Conservation (phyloP, 441 rosid genomes). For the Syzygium syzygioides region DNA sequence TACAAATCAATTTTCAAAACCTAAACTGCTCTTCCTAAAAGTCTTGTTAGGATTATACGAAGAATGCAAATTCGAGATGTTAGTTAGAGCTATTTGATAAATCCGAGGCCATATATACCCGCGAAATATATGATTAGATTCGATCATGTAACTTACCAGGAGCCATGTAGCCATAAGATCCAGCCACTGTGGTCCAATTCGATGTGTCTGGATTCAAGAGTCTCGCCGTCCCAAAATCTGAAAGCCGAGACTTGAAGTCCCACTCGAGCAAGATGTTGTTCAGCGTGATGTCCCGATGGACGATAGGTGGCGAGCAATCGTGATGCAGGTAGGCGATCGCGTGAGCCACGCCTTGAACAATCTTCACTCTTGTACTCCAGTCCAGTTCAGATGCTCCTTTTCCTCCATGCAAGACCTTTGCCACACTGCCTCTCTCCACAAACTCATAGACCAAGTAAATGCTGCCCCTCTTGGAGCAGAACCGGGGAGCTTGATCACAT, state of each 20-base stretch:
- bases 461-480: slow-evolving; percentile 36
- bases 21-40: not conserved
- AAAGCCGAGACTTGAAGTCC: slow-evolving; percentile 40
- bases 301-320: slow-evolving; percentile 48
- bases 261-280: slow-evolving; percentile 49
- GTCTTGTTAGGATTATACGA: not conserved
- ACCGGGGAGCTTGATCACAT: slow-evolving; percentile 58
- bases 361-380: slow-evolving; percentile 40
- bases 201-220: slow-evolving; percentile 37
- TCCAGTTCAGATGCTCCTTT: slow-evolving; percentile 26
- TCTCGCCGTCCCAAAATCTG: slow-evolving; percentile 66
- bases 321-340: slow-evolving; percentile 63
- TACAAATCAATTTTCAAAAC: fast-evolving
- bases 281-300: slow-evolving; percentile 48
- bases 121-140: not conserved
- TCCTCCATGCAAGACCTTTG: slow-evolving; percentile 29
- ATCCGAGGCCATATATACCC: not conserved
- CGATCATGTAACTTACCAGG: slow-evolving; percentile 34
- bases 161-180: slow-evolving; percentile 69
- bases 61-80: not conserved
- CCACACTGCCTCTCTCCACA: slow-evolving; percentile 47
- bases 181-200: slow-evolving; percentile 49
- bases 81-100: not conserved
- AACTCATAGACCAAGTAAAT: slow-evolving; percentile 56
- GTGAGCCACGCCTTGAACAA: slow-evolving; percentile 57